These are phyloP conservation scores for Suillus decipiens DNA, from an alignment of 768 basidiomycete species.

Conservation along the genomic window DNA sequence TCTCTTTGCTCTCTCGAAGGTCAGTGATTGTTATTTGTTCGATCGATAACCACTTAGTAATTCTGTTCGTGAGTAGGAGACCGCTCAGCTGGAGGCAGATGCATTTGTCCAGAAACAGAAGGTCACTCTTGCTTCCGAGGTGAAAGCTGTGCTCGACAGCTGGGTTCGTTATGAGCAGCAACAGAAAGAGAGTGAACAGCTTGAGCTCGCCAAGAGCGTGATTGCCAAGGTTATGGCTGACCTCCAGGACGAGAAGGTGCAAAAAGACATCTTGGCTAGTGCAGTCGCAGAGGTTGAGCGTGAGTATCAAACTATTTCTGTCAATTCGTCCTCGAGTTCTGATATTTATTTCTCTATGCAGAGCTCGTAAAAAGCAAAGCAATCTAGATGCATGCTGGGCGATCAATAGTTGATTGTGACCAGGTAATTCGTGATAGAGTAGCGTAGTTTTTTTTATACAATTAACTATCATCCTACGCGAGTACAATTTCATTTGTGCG, in stretches of 20 bases:
- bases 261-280: slow-evolving; percentile 76
- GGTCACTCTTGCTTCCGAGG: slow-evolving; percentile 80
- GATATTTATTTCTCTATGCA: slow-evolving; percentile 31
- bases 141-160: slow-evolving; percentile 94
- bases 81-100: slow-evolving; percentile 85
- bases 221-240: slow-evolving; percentile 85
- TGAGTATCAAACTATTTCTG: slow-evolving; percentile 46
- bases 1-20: slow-evolving; percentile 93
- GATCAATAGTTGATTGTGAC: not conserved
- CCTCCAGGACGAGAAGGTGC: slow-evolving; percentile 85
- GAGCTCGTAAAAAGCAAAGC: slow-evolving; percentile 92
- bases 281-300: slow-evolving; percentile 92
- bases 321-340: not conserved
- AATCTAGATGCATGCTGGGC: slow-evolving; percentile 53
- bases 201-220: slow-evolving; percentile 83
- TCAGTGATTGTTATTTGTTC: slow-evolving; percentile 26
- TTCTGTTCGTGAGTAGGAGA: slow-evolving; percentile 58
- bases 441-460: slow-evolving; percentile 3
- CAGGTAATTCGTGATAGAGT: slow-evolving; percentile 33
- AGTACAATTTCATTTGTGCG: slow-evolving; percentile 6
- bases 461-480: slow-evolving; percentile 11
- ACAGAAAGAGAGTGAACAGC: slow-evolving; percentile 94
- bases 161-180: slow-evolving; percentile 99
- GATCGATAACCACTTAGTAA: not conserved
- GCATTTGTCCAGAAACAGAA: slow-evolving; percentile 92